Evolutionary conservation across 148 eudicot genomes (phyloP).

Genomic region (Rhododendron ferrugineum): DNA sequence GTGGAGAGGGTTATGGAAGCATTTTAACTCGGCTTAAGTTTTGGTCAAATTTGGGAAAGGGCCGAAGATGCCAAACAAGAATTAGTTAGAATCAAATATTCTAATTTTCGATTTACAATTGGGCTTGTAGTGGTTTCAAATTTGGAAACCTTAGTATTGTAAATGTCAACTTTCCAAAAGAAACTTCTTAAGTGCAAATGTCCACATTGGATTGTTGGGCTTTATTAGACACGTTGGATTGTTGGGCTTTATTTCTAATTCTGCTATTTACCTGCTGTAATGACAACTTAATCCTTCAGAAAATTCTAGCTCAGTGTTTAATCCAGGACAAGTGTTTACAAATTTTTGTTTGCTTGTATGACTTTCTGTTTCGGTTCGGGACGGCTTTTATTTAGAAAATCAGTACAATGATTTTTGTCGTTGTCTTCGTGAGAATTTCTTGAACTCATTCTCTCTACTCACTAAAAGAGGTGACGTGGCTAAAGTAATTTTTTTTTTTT

Average conservation of each 20-base stretch:
- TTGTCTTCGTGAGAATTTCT: not conserved
- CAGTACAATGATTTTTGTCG: not conserved
- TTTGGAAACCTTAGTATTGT: not conserved
- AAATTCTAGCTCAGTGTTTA: not conserved
- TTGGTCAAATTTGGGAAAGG: not conserved
- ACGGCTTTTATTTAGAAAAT: not conserved
- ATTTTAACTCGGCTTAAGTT: not conserved
- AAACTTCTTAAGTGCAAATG: not conserved
- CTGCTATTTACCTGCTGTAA: not conserved
- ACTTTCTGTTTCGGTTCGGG: not conserved
- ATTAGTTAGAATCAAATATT: not conserved
- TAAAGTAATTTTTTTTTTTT: not conserved
- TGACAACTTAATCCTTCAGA: not conserved
- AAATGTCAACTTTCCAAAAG: not conserved
- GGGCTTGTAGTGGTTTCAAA: not conserved
- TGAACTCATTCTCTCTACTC: not conserved
- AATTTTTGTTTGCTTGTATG: not conserved
- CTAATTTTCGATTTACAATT: not conserved
- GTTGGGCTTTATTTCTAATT: not conserved
- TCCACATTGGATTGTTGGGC: not conserved
- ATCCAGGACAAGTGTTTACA: not conserved
- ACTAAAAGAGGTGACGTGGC: not conserved
- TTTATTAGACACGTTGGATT: not conserved
- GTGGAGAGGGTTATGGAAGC: not conserved
- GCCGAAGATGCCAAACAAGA: not conserved